A percentile compares a stretch with the other conserved stretches of the same genome.
Conservation (phyloP, 169 alveolate species). For the Amoebophrya sp. region DNA sequence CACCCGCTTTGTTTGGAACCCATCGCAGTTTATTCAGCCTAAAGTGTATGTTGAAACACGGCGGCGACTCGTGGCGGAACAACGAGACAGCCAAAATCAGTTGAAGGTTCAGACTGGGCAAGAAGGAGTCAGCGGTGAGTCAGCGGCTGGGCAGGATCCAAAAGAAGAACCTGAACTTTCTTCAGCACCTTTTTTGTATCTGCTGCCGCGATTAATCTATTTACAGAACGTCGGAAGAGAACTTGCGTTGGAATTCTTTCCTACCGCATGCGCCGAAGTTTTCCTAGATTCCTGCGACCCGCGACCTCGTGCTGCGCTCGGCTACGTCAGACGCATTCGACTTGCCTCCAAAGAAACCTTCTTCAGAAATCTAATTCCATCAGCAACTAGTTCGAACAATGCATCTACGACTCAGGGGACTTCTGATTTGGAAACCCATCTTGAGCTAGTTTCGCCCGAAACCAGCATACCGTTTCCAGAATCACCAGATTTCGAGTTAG, state of each 20-base stretch:
- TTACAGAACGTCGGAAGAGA: background rate
- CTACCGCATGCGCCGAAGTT: background rate
- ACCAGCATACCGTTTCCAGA: background rate
- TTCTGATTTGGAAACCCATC: background rate
- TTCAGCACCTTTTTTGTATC: background rate
- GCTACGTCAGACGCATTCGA: background rate
- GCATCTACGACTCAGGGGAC: background rate
- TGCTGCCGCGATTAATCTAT: background rate
- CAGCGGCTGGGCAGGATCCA: background rate
- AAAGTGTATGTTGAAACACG: background rate
- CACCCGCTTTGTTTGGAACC: background rate
- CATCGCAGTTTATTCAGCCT: background rate
- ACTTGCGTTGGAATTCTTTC: background rate
- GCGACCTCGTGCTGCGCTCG: background rate
- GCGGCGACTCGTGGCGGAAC: background rate
- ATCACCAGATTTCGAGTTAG: background rate
- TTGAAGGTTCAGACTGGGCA: no score
- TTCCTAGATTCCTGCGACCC: slow-evolving; percentile 12
- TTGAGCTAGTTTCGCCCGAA: background rate
- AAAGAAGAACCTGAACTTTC: background rate
- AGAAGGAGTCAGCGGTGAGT: background rate
- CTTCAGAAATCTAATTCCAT: background rate
- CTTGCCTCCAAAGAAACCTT: background rate
- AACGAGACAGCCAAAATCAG: no score
- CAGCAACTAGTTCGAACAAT: background rate